Evolutionary conservation across 78 protist species (phyloP).

Genomic region (Guillardia theta): DNA sequence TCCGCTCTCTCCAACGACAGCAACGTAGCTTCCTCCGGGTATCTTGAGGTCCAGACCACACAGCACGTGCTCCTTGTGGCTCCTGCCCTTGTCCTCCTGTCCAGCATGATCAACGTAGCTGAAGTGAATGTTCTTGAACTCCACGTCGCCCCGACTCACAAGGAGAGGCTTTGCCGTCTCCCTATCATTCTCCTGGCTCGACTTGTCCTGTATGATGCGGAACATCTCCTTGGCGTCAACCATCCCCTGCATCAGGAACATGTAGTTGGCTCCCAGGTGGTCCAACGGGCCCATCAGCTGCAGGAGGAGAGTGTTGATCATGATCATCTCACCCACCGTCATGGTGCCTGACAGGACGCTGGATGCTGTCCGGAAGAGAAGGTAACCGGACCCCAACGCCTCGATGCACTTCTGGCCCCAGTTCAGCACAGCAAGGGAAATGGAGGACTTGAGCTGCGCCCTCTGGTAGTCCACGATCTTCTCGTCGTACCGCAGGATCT

Average conservation of each 20-base stretch:
- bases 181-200: background rate
- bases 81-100: background rate
- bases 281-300: conserved; percentile 8
- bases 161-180: background rate
- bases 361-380: background rate
- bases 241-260: background rate
- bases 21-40: conserved; percentile 54
- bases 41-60: background rate
- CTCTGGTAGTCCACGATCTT: background rate
- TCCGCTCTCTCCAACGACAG: conserved; percentile 62
- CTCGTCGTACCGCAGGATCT: background rate
- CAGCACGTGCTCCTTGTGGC: background rate
- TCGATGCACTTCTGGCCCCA: background rate
- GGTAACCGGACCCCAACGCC: background rate
- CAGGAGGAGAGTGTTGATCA: background rate
- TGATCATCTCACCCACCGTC: background rate
- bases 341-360: background rate
- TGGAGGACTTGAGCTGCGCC: background rate
- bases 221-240: background rate
- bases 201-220: background rate
- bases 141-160: background rate
- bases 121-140: background rate
- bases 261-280: conserved; percentile 32
- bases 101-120: background rate
- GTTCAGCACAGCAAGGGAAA: background rate